A percentile compares a stretch with the other conserved stretches of the same genome.
Conservation (phyloP, 2,329 filamentous ascomycete species). For the Penicillium sp. region DNA sequence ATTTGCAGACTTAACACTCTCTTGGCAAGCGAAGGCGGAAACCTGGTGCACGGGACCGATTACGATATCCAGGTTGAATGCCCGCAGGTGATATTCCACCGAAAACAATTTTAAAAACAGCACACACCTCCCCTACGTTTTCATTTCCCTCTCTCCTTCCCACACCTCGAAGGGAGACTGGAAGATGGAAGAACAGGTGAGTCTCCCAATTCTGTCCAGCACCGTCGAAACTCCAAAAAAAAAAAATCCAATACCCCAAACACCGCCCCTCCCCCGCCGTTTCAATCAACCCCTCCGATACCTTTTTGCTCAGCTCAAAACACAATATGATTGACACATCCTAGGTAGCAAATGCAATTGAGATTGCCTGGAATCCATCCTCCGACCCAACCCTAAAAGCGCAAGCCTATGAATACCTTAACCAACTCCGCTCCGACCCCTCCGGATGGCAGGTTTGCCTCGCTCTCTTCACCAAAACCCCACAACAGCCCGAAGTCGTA, state of each 20-base stretch:
- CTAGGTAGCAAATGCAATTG: conserved; percentile 90
- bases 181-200: conserved; percentile 48
- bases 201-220: conserved; percentile 10
- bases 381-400: conserved; percentile 72
- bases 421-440: conserved; percentile 74
- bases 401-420: conserved; percentile 65
- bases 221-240: not conserved
- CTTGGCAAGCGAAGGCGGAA: conserved; percentile 21
- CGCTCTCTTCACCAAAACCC: conserved; percentile 75
- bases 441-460: conserved; percentile 90
- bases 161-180: conserved; percentile 33
- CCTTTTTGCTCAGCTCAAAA: not conserved
- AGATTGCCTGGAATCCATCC: conserved; percentile 82
- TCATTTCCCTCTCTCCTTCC: conserved; percentile 21
- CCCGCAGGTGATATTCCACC: conserved; percentile 16
- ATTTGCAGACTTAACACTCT: not conserved
- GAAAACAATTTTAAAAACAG: conserved; percentile 28
- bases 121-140: conserved; percentile 26
- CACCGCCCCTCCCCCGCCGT: conserved; percentile 13
- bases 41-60: conserved; percentile 25
- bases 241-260: conserved; percentile 14
- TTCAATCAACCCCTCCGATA: conserved; percentile 14
- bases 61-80: conserved; percentile 22
- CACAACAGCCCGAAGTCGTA: conserved; percentile 75
- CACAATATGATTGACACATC: conserved; percentile 20